phyloP scores from a whole-genome alignment of 371 early-diverging fungal species.

The Basidiobolus meristosporus region DNA sequence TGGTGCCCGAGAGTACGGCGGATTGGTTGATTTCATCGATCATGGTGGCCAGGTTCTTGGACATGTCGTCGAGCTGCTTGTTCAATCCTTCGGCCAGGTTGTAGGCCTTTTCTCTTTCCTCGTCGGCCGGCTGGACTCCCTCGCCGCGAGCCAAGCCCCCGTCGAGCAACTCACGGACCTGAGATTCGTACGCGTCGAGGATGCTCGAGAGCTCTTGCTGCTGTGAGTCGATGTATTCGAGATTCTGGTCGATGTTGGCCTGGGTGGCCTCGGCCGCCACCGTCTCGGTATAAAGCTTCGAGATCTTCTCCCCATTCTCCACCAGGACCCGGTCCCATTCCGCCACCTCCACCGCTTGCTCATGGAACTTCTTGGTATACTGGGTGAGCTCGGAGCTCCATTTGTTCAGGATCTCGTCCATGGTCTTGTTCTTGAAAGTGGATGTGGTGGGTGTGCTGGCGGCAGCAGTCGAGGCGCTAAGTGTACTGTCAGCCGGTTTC shows the following conservation, averaged over 20 bases:
- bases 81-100: slow-evolving; percentile 65
- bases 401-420: slow-evolving; percentile 73
- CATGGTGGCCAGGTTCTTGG: slow-evolving; percentile 49
- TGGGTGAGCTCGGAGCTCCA: slow-evolving; percentile 70
- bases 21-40: slow-evolving; percentile 70
- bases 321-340: slow-evolving; percentile 73
- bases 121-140: no score
- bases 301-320: slow-evolving; percentile 70
- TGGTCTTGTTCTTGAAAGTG: slow-evolving; percentile 54
- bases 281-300: slow-evolving; percentile 46
- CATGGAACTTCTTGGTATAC: slow-evolving; percentile 66
- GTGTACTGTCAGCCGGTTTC: slow-evolving; percentile 7
- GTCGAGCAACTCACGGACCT: no score
- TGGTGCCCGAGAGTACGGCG: slow-evolving; percentile 11
- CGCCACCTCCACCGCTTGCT: slow-evolving; percentile 63
- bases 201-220: slow-evolving; percentile 61
- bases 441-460: slow-evolving; percentile 9
- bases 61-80: slow-evolving; percentile 72
- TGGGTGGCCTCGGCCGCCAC: slow-evolving; percentile 51
- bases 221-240: slow-evolving; percentile 70
- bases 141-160: no score
- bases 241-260: slow-evolving; percentile 57
- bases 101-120: no score
- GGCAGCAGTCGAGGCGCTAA: slow-evolving; percentile 9
- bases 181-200: slow-evolving; percentile 59